Base-by-base conservation (phyloP, 2,329 filamentous ascomycete genomes). In the Hymenoscyphus fructigenus region DNA sequence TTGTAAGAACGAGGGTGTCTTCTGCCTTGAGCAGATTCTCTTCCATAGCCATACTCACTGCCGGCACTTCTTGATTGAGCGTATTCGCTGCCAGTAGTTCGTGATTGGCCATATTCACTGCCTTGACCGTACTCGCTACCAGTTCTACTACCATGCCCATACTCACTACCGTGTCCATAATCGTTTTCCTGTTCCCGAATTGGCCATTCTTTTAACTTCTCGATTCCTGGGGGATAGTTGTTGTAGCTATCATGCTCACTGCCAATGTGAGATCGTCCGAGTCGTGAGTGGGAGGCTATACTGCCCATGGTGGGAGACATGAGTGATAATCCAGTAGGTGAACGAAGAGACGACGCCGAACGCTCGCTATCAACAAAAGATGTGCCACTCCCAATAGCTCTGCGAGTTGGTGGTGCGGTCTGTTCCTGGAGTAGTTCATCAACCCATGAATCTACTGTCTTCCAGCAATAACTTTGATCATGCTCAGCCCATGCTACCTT, bases 381-480 rank as follows among this genome's bases (percentile, higher is more conserved):
- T 23, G 61, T 34, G 12, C 41, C 41, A 20, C 41, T 44, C 5
- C 17, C 41, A n/a, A 9, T n/a, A n/a, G 41, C n/a, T 53, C 23
- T 53, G 20, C 23, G 10, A 15, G 47, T 10, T 26, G 47, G 47
- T 53, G 47, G n/a, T 23, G 20, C 20, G 47, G 12, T 10, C 20
- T 53, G n/a, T 23, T 53, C 47, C 20, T 23, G 20, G 9, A 14
- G 9, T 12, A 23, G 20, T 26, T 23, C 20, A 4, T 53, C 34
- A 26, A 57, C 47, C 71, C 70, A 72, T 32, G 57, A 69, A 56
- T 71, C 68, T 69, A n/a, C 66, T 68, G 64, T 62, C 7, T 57
- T 70, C 75, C 75, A 78, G 65, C 76, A 77, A 57, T 76, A 71
- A 44, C 72, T 75, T 10, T 61, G 61, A 20, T 62, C 64, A 50